Evolutionary conservation across 2,329 filamentous ascomycete genomes (phyloP), one percentile per base, ranked within the genome.

Genomic region (Botrytis tulipae): DNA sequence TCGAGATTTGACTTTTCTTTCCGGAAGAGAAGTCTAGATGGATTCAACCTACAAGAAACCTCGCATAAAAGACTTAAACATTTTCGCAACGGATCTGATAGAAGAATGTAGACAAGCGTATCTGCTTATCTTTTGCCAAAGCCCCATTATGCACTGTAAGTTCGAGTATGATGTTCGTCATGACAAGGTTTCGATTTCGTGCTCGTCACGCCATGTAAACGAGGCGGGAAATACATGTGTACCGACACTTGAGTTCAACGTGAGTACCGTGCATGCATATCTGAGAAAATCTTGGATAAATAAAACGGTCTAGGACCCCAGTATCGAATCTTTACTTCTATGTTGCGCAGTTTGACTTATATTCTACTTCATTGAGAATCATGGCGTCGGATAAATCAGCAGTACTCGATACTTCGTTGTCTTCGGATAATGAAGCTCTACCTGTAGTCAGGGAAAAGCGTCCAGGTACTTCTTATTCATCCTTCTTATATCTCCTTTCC

Each of bases 381-480:
- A 66, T 65, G 59, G 32, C n/a, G 42, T 51, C 46, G 2, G 61
- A 51, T 29, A 76, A 78, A 61, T 73, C 73, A 20, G 73, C 51
- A 4, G 65, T 25, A 9, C 29, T 74, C 3, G 25, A 72, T 57
- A 59, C 46, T 68, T 57, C n/a, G 22, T 65, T 71, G 8, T 65
- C 74, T 5, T 77, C 76, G 2, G 77, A 78, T 54, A 75, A 73
- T 70, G 77, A 78, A 69, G 73, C 74, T 29, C 70, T 74, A 20
- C 74, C 74, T 22, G 51, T 71, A 8, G 69, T 72, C 18, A 70
- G 61, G 8, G 70, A 74, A 66, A 74, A 75, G 48, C 65, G 66
- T 14, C 76, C 75, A 42, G 76, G 77, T 78, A 59, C 22, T 54
- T 65, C 25, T 44, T 71, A 29, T 25, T 60, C 22, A 29, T 18